Evolutionary conservation across 225 moss, liverwort and hornwort species (phyloP).

Genomic region (Climacium dendroides): DNA sequence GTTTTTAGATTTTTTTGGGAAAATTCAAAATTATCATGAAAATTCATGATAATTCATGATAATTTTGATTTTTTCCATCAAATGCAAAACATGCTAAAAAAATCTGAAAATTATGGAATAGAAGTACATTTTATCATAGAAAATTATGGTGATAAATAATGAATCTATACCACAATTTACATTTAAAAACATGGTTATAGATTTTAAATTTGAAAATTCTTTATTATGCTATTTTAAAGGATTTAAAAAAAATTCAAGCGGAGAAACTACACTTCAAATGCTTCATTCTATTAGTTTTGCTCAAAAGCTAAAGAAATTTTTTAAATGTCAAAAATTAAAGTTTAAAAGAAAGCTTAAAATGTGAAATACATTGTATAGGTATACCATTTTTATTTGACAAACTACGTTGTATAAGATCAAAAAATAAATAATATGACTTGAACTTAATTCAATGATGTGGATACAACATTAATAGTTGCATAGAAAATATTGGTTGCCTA

Average conservation of each 20-base stretch:
- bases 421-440: background rate
- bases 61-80: too few species aligned
- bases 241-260: background rate
- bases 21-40: too few species aligned
- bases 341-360: background rate
- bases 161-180: too few species aligned
- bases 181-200: background rate
- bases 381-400: rapidly evolving
- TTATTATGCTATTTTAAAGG: rapidly evolving
- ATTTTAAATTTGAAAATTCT: background rate
- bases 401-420: rapidly evolving
- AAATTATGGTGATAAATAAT: too few species aligned
- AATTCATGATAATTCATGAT: too few species aligned
- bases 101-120: too few species aligned
- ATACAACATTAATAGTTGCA: background rate
- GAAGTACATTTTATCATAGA: background rate
- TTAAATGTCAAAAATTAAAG: background rate
- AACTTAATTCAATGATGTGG: background rate
- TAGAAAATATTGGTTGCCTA: background rate
- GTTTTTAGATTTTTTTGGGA: too few species aligned
- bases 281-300: background rate
- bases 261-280: too few species aligned
- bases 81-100: too few species aligned
- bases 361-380: background rate
- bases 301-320: background rate